Base-by-base conservation (phyloP, 169 alveolate genomes). In the Plasmodium inui region DNA sequence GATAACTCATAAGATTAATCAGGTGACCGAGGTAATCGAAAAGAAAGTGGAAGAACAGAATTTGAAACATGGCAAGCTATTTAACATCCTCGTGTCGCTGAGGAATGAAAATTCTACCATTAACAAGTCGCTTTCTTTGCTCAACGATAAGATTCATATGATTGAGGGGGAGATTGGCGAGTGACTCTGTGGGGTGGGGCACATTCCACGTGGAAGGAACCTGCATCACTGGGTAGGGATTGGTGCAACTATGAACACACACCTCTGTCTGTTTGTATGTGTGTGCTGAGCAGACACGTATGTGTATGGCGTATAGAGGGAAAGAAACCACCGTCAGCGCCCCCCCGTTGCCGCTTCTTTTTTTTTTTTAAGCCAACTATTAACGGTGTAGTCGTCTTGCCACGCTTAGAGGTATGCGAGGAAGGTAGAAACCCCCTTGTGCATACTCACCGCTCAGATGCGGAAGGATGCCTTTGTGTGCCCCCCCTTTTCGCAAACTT, bases 111-210 rank as follows among this genome's bases (percentile, higher is more conserved):
- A 86, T 17, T 30, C 73, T 10, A 28, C 73, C 14, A 74, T 86
- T 19, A 86, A 32, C 41, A 86, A 76, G n/a, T 50, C 93, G 10
- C 28, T 86, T 12, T 70, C 93, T 28, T 22, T 86, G 39, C 70
- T 86, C 0, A 78, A 86, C n/a, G 93, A 86, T 30, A 86, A 57
- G 34, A 78, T 86, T 8, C 93, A 78, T 34, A 37, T 86, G 41
- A 26, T 86, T 3, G 70, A 86, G 28, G 93, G 81, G 14, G 93
- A 86, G 19, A 78, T 86, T 19, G 93, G 93, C 0, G 93, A 86
- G 10, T 86, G 74, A 50, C 61, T 9, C 8, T 44, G 55, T 44
- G n/a, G n/a, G n/a, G n/a, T n/a, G n/a, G n/a, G n/a, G n/a, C n/a
- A n/a, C n/a, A n/a, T n/a, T n/a, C n/a, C n/a, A n/a, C n/a, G n/a